Evolutionary conservation across 2,329 filamentous ascomycete species (phyloP).

Genomic region (Pestalotiopsis sp.): DNA sequence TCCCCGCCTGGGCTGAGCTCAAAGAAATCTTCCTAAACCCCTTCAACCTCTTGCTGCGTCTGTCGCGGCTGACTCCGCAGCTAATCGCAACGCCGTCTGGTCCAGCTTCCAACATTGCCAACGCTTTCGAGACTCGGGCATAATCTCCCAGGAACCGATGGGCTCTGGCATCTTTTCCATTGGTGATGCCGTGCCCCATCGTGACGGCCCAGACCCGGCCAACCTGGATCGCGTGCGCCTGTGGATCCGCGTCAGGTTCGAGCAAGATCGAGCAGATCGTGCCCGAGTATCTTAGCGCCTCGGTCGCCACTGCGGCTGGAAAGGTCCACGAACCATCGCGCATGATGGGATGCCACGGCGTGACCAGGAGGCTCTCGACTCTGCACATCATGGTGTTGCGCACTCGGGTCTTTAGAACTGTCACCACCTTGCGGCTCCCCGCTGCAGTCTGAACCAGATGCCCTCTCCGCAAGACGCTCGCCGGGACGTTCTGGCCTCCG

Average conservation of each 20-base stretch:
- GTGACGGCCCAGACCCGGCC: slow-evolving; percentile 56
- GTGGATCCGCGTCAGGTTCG: slow-evolving; percentile 42
- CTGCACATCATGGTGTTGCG: slow-evolving; percentile 42
- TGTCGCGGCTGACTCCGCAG: slow-evolving; percentile 42
- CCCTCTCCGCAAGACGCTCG: slow-evolving; percentile 48
- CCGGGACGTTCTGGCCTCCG: slow-evolving; percentile 38
- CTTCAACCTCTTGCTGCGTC: slow-evolving; percentile 10
- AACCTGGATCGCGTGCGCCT: slow-evolving; percentile 54
- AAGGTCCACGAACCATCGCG: slow-evolving; percentile 47
- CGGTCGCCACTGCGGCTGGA: slow-evolving; percentile 40
- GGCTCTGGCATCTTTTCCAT: slow-evolving; percentile 43
- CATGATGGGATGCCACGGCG: slow-evolving; percentile 62
- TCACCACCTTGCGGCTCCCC: slow-evolving; percentile 50
- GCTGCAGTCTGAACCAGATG: slow-evolving; percentile 51
- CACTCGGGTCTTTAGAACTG: slow-evolving; percentile 54
- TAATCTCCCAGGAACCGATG: slow-evolving; percentile 61
- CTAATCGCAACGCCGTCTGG: slow-evolving; percentile 46
- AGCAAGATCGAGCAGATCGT: slow-evolving; percentile 60
- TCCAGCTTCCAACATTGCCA: slow-evolving; percentile 38
- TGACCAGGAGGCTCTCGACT: slow-evolving; percentile 52
- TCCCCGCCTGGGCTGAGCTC: neutral
- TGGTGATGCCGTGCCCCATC: slow-evolving; percentile 57
- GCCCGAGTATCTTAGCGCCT: slow-evolving; percentile 47
- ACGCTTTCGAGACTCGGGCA: slow-evolving; percentile 38
- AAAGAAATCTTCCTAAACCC: neutral